phyloP scores from a whole-genome alignment of 306 rosid genomes.

The Spatholobus suberectus region DNA sequence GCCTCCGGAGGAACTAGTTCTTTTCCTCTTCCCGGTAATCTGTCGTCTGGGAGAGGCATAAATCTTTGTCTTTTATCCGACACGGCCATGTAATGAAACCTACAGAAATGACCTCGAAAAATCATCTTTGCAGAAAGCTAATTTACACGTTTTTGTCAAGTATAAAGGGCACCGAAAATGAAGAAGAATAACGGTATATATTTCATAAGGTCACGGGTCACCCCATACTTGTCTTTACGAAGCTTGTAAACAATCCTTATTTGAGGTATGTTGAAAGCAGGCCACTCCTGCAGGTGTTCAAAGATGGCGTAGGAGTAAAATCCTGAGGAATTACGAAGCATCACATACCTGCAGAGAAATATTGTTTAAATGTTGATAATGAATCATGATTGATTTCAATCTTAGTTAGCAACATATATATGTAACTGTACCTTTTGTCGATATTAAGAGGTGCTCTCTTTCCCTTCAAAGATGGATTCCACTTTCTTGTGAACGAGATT shows the following conservation, averaged over 20 bases:
- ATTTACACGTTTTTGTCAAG: background rate
- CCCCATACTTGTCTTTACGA: slow-evolving; percentile 70
- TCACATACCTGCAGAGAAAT: slow-evolving; percentile 59
- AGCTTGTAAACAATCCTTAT: slow-evolving; percentile 78
- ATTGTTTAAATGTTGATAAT: background rate
- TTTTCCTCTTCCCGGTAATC: slow-evolving; percentile 59
- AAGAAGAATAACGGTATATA: no score
- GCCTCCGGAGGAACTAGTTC: slow-evolving; percentile 73
- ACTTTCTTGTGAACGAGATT: slow-evolving; percentile 73
- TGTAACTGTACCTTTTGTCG: slow-evolving; percentile 36
- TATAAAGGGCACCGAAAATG: background rate
- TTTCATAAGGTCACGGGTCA: no score
- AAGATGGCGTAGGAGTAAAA: slow-evolving; percentile 78
- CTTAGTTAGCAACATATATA: background rate
- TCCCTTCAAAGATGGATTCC: slow-evolving; percentile 81
- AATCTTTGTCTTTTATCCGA: slow-evolving; percentile 69
- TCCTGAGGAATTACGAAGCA: slow-evolving; percentile 79
- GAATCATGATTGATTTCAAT: no score
- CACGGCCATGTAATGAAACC: slow-evolving; percentile 77
- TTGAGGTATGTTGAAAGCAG: slow-evolving; percentile 76
- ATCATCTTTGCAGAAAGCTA: background rate
- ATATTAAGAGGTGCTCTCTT: slow-evolving; percentile 76
- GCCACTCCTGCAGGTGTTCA: slow-evolving; percentile 78
- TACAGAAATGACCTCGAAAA: slow-evolving; percentile 10
- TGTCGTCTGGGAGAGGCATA: slow-evolving; percentile 84